These are phyloP conservation scores for Diplodia scrobiculata DNA, from an alignment of 2,329 filamentous ascomycete genomes.

Conservation along the genomic window DNA sequence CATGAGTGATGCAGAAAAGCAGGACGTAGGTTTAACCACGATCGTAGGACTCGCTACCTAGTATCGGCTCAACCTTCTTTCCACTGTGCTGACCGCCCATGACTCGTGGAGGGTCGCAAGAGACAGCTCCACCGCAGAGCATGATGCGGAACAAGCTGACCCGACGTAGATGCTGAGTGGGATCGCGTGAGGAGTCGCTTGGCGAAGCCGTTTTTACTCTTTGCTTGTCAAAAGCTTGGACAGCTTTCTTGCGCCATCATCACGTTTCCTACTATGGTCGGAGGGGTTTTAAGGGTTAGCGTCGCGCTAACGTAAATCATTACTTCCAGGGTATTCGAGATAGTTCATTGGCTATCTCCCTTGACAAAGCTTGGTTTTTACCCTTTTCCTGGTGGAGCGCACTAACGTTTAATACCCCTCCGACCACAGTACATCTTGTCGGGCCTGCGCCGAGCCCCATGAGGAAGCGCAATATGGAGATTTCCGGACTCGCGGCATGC, in stretches of 20 bases:
- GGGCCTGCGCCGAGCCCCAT: background rate
- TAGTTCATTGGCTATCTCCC: too few relatives aligned
- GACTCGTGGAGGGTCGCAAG: background rate
- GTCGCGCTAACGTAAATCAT: too few relatives aligned
- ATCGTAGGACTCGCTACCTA: background rate
- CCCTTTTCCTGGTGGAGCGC: too few relatives aligned
- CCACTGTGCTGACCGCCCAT: background rate
- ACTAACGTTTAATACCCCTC: too few relatives aligned
- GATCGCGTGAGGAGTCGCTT: too few relatives aligned
- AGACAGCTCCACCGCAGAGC: background rate
- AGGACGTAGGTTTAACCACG: constrained; percentile 8
- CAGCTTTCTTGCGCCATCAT: background rate
- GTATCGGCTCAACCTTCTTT: background rate
- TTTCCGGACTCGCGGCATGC: background rate
- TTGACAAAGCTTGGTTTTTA: too few relatives aligned
- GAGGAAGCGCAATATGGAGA: background rate
- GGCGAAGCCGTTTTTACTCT: background rate
- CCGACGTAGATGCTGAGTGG: too few relatives aligned
- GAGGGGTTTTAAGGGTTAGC: too few relatives aligned
- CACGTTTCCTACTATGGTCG: background rate
- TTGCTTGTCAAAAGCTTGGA: constrained; percentile 7
- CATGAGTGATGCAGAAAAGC: background rate
- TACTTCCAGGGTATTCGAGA: too few relatives aligned
- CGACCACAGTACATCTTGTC: background rate
- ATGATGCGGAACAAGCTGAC: background rate